These are phyloP conservation scores for Chlorociboria aeruginascens DNA, from an alignment of 495 filamentous ascomycete genomes.

Conservation along the genomic window DNA sequence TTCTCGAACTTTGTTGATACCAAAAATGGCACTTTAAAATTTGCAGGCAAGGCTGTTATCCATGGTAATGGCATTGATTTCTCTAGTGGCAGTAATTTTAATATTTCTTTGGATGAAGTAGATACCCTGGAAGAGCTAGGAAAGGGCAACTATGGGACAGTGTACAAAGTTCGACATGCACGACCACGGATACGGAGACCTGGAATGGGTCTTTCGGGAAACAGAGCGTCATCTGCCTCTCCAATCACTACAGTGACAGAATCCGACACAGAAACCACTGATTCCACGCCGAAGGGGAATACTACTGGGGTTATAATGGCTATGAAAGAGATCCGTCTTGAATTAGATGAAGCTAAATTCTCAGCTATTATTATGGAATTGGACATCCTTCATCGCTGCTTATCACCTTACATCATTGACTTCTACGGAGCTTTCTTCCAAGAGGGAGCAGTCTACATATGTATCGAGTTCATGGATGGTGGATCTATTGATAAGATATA, in stretches of 20 bases:
- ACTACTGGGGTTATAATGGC: slow-evolving; percentile 76
- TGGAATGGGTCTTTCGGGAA: slow-evolving; percentile 51
- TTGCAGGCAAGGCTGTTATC: slow-evolving; percentile 85
- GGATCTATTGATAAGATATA: slow-evolving; percentile 98
- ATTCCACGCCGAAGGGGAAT: slow-evolving; percentile 16
- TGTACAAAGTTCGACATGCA: slow-evolving; percentile 89
- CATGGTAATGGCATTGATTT: slow-evolving; percentile 86
- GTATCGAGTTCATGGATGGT: slow-evolving; percentile 98
- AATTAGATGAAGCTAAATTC: slow-evolving; percentile 94
- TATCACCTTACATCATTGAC: slow-evolving; percentile 93
- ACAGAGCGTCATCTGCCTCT: slow-evolving; percentile 26
- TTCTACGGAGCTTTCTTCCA: slow-evolving; percentile 99
- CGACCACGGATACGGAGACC: slow-evolving; percentile 67
- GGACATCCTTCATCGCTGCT: slow-evolving; percentile 88
- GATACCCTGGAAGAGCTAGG: slow-evolving; percentile 91
- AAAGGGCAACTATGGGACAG: slow-evolving; percentile 97
- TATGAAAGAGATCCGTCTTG: slow-evolving; percentile 98
- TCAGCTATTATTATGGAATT: slow-evolving; percentile 97
- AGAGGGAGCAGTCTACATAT: slow-evolving; percentile 97
- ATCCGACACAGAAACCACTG: slow-evolving; percentile 1
- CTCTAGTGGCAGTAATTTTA: slow-evolving; percentile 77
- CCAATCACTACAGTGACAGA: slow-evolving; percentile 11
- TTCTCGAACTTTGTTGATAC: slow-evolving; percentile 88
- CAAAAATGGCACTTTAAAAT: slow-evolving; percentile 80
- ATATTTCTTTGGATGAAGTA: slow-evolving; percentile 90